Evolutionary conservation across 805 yeast species (phyloP), one percentile per base, ranked within the genome.

Genomic region (Wickerhamiella vanderwaltii): DNA sequence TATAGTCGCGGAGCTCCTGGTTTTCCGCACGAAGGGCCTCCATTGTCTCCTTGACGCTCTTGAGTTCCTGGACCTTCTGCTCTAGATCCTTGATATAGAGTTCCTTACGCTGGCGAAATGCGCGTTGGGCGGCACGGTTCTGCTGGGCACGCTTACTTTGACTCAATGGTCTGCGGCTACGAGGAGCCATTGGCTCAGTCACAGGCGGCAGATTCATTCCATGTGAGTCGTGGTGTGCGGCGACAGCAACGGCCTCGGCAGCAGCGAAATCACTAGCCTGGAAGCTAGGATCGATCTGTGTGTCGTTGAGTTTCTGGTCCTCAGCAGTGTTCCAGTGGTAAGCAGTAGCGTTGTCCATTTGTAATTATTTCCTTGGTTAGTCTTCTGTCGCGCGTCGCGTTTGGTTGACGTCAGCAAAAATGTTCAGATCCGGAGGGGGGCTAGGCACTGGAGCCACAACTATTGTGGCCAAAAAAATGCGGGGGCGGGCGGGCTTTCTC

Each of bases 61-160:
- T 74, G 45, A 74, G 75, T 51, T 77, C 77, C 35, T 68, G 66
- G 9, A 82, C 81, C 55, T 77, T 76, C 28, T 65, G 60, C 61
- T 87, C 95, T 44, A 87, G 66, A 37, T 84, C 88, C 59, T 77
- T 79, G 49, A 87, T 75, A 54, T 84, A 78, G 44, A 73, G 71
- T 53, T 86, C 94, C 56, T 82, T 79, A 46, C 95, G 71, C 56
- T 76, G 77, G 56, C 96, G 72, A 63, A 86, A 87, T 6, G 95
- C 94, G 51, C 83, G 74, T 63, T 87, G 96, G 4, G 96, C 95
- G 46, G 75, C 77, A 55, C 96, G 68, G 65, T 87, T 87, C 62
- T 87, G 96, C 6, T 79, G 86, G 1, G 95, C 95, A 48, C 96
- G 74, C 59, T 83, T 84, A 30, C 91, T 74, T 43, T 68, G 71